These are phyloP conservation scores for Ascomycota sp. DNA, from an alignment of 2,329 filamentous ascomycete genomes.

Conservation along the genomic window DNA sequence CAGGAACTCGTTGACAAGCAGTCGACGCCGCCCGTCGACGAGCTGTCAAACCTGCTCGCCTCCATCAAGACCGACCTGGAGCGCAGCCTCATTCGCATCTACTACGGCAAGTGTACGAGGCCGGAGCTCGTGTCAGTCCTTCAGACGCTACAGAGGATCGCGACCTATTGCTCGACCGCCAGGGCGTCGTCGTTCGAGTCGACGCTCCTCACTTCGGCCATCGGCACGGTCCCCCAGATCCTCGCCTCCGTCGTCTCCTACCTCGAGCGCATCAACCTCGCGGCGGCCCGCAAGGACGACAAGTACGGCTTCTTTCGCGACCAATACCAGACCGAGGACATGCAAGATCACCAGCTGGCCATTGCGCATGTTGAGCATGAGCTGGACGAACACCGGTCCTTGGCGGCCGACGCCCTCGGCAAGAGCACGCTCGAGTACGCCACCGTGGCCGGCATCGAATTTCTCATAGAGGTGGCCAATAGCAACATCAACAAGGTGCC, in stretches of 20 bases:
- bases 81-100: conserved; percentile 80
- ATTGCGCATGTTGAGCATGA: conserved; percentile 87
- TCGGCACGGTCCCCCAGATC: conserved; percentile 57
- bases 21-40: conserved; percentile 45
- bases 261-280: conserved; percentile 64
- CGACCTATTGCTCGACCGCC: conserved; percentile 49
- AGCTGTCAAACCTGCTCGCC: conserved; percentile 46
- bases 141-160: conserved; percentile 64
- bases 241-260: conserved; percentile 47
- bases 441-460: conserved; percentile 79
- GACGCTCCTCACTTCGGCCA: conserved; percentile 44
- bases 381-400: conserved; percentile 50
- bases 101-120: conserved; percentile 86
- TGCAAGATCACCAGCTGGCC: conserved; percentile 68
- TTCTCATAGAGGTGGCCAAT: conserved; percentile 79
- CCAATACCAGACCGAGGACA: conserved; percentile 67
- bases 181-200: conserved; percentile 32
- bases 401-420: conserved; percentile 48
- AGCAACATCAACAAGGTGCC: conserved; percentile 64
- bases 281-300: conserved; percentile 67
- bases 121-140: conserved; percentile 70
- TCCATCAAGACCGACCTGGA: conserved; percentile 66
- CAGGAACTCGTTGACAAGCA: conserved; percentile 58
- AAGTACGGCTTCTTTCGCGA: conserved; percentile 89
- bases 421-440: conserved; percentile 53